A percentile compares a stretch with the other conserved stretches of the same genome.
phyloP scores from a whole-genome alignment of 176 grass and related monocot species.

The barley (Hordeum vulgare) region DNA sequence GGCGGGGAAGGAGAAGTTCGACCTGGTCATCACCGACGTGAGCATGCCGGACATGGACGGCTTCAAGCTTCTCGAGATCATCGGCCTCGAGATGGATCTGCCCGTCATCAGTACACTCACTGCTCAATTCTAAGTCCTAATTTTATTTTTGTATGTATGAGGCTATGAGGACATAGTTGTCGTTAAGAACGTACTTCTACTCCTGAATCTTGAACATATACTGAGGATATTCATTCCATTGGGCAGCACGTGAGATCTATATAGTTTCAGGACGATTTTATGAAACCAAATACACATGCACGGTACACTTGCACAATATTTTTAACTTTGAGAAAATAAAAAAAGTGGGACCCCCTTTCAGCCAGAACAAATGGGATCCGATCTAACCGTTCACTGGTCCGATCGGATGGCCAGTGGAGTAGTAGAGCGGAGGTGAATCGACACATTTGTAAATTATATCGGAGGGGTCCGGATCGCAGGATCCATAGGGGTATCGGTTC shows the following conservation, averaged over 20 bases:
- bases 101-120: conserved; percentile 55
- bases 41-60: conserved; percentile 57
- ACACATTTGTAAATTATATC: not conserved
- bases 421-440: not conserved
- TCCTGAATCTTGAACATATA: not conserved
- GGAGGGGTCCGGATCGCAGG: not conserved
- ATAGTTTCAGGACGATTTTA: not conserved
- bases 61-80: conserved; percentile 52
- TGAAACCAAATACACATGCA: not conserved
- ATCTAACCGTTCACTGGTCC: not conserved
- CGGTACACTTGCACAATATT: not conserved
- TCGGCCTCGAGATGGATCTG: conserved; percentile 58
- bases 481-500: not conserved
- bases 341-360: not conserved
- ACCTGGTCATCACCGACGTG: conserved; percentile 54
- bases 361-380: not conserved
- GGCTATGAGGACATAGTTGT: not conserved
- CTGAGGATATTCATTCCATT: not conserved
- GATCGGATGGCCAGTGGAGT: not conserved
- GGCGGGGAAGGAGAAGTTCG: conserved; percentile 38
- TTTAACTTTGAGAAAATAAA: not conserved
- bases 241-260: not conserved
- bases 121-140: not conserved
- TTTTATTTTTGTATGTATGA: not conserved
- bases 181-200: not conserved